Percentiles rank a stretch among this genome's conserved stretches.
These are phyloP conservation scores for Alternaria triticina DNA, from an alignment of 2,329 filamentous ascomycete genomes.

Conservation along the genomic window DNA sequence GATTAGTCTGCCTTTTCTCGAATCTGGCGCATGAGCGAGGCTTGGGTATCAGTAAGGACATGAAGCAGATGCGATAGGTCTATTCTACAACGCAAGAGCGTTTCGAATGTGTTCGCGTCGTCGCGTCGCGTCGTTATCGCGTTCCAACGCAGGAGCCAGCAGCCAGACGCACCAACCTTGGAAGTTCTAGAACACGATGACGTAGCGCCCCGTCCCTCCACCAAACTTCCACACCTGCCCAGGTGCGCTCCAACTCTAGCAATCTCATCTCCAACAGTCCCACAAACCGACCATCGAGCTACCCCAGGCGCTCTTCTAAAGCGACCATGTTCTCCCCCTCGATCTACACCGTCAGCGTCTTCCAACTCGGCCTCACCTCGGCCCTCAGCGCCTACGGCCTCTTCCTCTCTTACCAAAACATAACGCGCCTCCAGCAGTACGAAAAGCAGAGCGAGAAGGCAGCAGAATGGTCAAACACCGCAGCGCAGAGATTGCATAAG, in stretches of 20 bases:
- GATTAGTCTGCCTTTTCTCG: not conserved
- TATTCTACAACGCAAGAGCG: not conserved
- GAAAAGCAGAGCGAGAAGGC: conserved; percentile 45
- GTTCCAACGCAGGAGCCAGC: not conserved
- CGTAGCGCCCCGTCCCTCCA: not conserved
- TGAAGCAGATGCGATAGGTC: not conserved
- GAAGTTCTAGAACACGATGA: not conserved
- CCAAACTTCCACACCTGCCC: no score
- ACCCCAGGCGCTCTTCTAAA: not conserved
- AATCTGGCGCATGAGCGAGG: not conserved
- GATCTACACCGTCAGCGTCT: not conserved
- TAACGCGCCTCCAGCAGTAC: conserved; percentile 45
- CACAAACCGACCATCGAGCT: no score
- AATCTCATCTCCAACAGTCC: no score
- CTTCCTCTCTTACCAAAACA: conserved; percentile 43
- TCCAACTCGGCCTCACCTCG: conserved; percentile 26
- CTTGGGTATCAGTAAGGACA: not conserved
- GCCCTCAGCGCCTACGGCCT: conserved; percentile 39
- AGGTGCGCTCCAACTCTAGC: no score
- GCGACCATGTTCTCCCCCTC: not conserved
- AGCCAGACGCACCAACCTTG: not conserved
- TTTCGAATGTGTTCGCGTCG: not conserved
- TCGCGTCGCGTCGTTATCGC: not conserved
- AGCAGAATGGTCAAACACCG: conserved; percentile 45
- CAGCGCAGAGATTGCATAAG: conserved; percentile 41